phyloP scores from a whole-genome alignment of 2,329 filamentous ascomycete species.

The Penicillium sp. region DNA sequence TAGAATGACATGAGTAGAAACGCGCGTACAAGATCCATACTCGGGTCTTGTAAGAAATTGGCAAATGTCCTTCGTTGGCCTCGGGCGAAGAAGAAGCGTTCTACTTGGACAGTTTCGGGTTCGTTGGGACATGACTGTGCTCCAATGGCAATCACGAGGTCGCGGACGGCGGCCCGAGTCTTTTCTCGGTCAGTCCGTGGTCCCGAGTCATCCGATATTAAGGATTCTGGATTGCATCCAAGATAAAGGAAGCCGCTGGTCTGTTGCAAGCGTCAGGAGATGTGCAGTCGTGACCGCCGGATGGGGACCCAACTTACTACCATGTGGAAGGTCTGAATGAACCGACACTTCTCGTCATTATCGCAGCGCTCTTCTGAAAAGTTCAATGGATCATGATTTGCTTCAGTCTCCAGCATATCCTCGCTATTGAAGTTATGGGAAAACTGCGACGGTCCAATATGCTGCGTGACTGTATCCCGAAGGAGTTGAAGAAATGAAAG shows the following conservation, averaged over 20 bases:
- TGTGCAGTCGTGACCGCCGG: background rate
- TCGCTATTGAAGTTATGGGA: slow-evolving; percentile 53
- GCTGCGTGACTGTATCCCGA: slow-evolving; percentile 46
- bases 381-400: slow-evolving; percentile 33
- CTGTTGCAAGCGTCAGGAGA: slow-evolving; percentile 22
- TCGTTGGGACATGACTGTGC: slow-evolving; percentile 46
- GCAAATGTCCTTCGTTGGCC: slow-evolving; percentile 51
- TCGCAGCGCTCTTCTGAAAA: slow-evolving; percentile 33
- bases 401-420: slow-evolving; percentile 54
- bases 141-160: slow-evolving; percentile 55
- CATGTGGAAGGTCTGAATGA: slow-evolving; percentile 32
- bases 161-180: slow-evolving; percentile 31
- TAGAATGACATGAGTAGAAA: slow-evolving; percentile 61
- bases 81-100: slow-evolving; percentile 46
- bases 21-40: slow-evolving; percentile 51
- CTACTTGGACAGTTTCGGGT: slow-evolving; percentile 30
- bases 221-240: slow-evolving; percentile 30
- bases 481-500: slow-evolving; percentile 58
- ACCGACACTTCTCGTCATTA: slow-evolving; percentile 32
- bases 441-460: slow-evolving; percentile 56
- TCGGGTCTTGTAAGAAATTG: slow-evolving; percentile 55
- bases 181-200: slow-evolving; percentile 23
- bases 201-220: slow-evolving; percentile 3
- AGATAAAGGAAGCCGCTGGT: slow-evolving; percentile 45
- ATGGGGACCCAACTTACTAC: slow-evolving; percentile 20